A percentile compares a stretch with the other conserved stretches of the same genome.
These are phyloP conservation scores for Colletotrichum cereale DNA, from an alignment of 2,329 filamentous ascomycete genomes.

Conservation along the genomic window DNA sequence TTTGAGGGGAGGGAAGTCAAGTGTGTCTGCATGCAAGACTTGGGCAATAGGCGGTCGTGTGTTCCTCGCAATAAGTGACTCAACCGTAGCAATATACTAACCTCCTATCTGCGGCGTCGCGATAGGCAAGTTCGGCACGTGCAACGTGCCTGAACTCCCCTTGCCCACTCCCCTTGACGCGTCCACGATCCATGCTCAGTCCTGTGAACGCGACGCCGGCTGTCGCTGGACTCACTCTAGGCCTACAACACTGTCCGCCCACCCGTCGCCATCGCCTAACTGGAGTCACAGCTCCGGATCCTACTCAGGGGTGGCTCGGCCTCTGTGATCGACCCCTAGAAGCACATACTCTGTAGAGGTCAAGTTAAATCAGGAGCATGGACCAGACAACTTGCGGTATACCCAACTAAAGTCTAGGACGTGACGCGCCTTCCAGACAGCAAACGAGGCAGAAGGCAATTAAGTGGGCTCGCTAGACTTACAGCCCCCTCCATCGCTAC, in stretches of 20 bases:
- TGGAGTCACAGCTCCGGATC: neutral
- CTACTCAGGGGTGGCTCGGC: neutral
- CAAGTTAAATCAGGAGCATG: neutral
- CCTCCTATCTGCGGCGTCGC: neutral
- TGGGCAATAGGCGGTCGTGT: too few species aligned
- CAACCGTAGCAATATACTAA: neutral
- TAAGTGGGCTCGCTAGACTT: conserved; percentile 9
- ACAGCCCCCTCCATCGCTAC: neutral
- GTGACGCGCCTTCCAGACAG: conserved; percentile 3
- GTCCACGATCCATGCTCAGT: neutral
- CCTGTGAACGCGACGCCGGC: neutral
- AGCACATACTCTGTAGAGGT: too few species aligned
- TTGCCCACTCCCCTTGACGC: neutral
- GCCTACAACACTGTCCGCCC: neutral
- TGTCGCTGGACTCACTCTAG: neutral
- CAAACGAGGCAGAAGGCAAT: conserved; percentile 7
- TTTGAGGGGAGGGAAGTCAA: neutral
- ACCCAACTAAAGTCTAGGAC: conserved; percentile 1
- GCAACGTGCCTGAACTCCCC: neutral
- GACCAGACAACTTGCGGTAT: neutral
- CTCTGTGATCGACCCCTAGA: neutral
- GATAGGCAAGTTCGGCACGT: neutral
- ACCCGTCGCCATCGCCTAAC: neutral
- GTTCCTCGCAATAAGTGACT: neutral
- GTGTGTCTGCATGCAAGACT: neutral